Evolutionary conservation across 2,329 filamentous ascomycete species (phyloP).

Genomic region (Fusarium anguioides): DNA sequence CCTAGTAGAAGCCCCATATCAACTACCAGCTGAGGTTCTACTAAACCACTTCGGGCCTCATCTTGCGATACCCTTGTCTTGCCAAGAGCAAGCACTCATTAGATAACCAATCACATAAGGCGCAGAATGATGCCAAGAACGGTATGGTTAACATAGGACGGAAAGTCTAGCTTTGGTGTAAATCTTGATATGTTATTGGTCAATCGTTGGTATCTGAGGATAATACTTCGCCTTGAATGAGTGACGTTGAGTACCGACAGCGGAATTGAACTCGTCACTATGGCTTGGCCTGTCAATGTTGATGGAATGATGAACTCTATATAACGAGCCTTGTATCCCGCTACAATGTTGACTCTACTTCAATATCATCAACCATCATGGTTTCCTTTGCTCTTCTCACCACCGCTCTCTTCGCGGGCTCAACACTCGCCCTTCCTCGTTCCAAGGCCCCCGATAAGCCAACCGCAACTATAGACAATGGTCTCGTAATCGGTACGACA

Average conservation of each 20-base stretch:
- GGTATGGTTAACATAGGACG: conserved; percentile 6
- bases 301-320: not conserved
- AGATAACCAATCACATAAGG: conserved; percentile 4
- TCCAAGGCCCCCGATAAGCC: not conserved
- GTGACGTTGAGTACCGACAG: not conserved
- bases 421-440: not conserved
- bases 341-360: rapidly evolving
- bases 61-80: conserved; percentile 8
- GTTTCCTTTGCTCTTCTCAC: not conserved
- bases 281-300: not conserved
- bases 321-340: not conserved
- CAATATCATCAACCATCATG: conserved; percentile 10
- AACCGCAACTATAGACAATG: conserved; percentile 34
- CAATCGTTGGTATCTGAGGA: not conserved
- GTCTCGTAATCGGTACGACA: conserved; percentile 29
- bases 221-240: not conserved
- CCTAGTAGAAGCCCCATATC: not conserved
- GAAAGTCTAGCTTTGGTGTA: not conserved
- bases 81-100: not conserved
- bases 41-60: conserved; percentile 12
- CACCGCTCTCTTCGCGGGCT: not conserved
- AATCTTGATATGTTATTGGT: not conserved
- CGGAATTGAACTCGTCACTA: not conserved
- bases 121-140: conserved; percentile 1
- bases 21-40: not conserved